Base-by-base conservation (phyloP, 352 stramenopile species). In the Phytopythium oedochilum region DNA sequence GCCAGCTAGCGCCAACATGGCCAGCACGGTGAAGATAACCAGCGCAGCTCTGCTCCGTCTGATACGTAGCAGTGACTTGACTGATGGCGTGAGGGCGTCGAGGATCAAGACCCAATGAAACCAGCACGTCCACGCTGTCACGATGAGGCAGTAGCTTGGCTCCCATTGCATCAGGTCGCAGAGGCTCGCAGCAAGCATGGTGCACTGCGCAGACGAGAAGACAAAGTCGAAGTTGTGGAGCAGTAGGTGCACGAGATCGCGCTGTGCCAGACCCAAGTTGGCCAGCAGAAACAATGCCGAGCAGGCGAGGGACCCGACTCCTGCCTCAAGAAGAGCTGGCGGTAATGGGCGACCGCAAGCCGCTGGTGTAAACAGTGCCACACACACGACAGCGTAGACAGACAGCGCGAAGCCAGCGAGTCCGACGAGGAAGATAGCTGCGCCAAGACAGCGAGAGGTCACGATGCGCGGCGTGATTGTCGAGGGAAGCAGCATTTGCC, bases 31-130 rank as follows among this genome's bases (percentile, higher is more conserved):
- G n/a, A 68, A 45, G 14, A 62, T 52, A 5, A 43, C 53, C 18
- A 54, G 43, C 17, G 63, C 31, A 23, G 55, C 55, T 4, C 60
- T 55, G 6, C 51, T 17, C 14, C 62, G 63, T 14, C 55, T 51
- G 38, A 63, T 53, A 12, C 55, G 26, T 0, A 68, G n/a, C 8
- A 53, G 52, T 0, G 22, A 10, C 11, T 54, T 58, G 22, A 72
- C 26, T 23, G 57, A 52, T 2, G 72, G 74, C 5, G 68, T 82
- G 28, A 85, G 35, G 20, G 74, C 71, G 40, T 85, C 77, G 12
- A 84, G 49, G 8, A 66, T 55, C 7, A 87, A 57, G 10, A 79
- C 2, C 44, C 59, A 85, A 36, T 80, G 71, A 34, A 83, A 77
- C 72, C 77, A 83, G 22, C 79, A 31, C 59, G 55, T 60, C 70